Conservation (phyloP, 208 protist species). For the Acanthamoeba royreba region DNA sequence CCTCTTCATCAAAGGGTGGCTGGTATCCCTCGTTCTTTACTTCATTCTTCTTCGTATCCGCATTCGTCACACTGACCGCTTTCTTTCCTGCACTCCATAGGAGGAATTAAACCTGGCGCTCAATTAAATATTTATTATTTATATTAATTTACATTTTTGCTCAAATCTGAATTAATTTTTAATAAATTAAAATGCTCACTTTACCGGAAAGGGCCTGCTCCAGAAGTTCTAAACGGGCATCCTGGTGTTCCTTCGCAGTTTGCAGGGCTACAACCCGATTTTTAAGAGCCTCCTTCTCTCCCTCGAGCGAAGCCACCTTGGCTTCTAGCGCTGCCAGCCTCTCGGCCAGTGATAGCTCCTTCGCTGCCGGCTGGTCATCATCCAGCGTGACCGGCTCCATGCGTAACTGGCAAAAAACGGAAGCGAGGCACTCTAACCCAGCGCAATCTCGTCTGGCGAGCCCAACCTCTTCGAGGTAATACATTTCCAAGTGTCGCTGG, state of each 20-base stretch:
- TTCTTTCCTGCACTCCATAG: too few relatives aligned
- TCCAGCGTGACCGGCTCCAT: too few relatives aligned
- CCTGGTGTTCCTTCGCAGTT: not conserved
- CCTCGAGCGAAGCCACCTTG: not conserved
- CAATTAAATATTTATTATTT: too few relatives aligned
- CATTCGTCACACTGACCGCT: not conserved
- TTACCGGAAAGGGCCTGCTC: not conserved
- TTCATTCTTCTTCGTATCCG: not conserved
- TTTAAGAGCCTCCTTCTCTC: not conserved
- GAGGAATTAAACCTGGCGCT: too few relatives aligned
- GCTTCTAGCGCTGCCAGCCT: not conserved
- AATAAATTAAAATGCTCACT: not conserved
- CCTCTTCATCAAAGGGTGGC: not conserved
- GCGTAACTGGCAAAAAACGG: too few relatives aligned
- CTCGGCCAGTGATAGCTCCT: too few relatives aligned
- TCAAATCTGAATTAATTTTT: not conserved
- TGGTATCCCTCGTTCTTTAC: not conserved
- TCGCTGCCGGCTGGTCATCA: too few relatives aligned
- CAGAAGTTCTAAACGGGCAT: not conserved
- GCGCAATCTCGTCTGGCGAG: too few relatives aligned
- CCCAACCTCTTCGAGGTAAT: too few relatives aligned
- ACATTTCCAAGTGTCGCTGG: too few relatives aligned
- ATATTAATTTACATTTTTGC: too few relatives aligned
- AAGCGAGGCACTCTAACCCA: too few relatives aligned
- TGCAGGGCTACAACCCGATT: not conserved